Conservation (phyloP, 2,329 filamentous ascomycete genomes). For the Colletotrichum lini region DNA sequence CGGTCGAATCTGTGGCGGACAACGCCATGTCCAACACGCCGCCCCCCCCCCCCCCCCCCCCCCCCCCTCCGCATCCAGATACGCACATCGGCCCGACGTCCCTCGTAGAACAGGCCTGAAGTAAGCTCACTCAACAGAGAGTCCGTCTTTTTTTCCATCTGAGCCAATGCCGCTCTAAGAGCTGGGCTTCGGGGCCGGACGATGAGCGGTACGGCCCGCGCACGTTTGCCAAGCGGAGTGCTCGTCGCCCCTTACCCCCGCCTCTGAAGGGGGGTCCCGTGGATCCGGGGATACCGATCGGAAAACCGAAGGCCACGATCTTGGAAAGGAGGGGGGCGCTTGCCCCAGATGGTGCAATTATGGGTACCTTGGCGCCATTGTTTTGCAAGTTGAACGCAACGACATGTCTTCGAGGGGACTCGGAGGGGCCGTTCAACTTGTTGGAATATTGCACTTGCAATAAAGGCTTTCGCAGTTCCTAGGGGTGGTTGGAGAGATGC, state of each 20-base stretch:
- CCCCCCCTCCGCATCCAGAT: too few relatives aligned
- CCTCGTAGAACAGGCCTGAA: neutral
- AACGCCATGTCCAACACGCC: too few relatives aligned
- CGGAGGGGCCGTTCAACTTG: fast-evolving
- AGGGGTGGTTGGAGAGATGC: neutral
- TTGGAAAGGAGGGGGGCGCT: slow-evolving; percentile 4
- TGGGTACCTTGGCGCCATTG: slow-evolving; percentile 27
- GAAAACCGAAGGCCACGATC: slow-evolving; percentile 22
- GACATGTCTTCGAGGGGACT: neutral
- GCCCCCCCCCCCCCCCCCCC: too few relatives aligned
- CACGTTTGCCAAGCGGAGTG: neutral
- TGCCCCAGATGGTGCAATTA: slow-evolving; percentile 38
- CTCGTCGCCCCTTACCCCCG: neutral
- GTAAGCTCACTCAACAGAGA: neutral
- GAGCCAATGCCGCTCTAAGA: neutral
- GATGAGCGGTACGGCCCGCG: slow-evolving; percentile 32
- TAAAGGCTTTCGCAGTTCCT: neutral
- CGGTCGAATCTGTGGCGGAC: too few relatives aligned
- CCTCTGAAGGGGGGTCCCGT: neutral
- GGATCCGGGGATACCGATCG: slow-evolving; percentile 24
- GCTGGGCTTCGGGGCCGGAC: neutral
- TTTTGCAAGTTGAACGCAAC: neutral
- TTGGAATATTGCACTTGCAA: neutral
- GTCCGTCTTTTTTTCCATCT: neutral
- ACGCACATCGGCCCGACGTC: too few relatives aligned